These are phyloP conservation scores for Setomelanomma holmii DNA, from an alignment of 2,329 filamentous ascomycete genomes.

Conservation along the genomic window DNA sequence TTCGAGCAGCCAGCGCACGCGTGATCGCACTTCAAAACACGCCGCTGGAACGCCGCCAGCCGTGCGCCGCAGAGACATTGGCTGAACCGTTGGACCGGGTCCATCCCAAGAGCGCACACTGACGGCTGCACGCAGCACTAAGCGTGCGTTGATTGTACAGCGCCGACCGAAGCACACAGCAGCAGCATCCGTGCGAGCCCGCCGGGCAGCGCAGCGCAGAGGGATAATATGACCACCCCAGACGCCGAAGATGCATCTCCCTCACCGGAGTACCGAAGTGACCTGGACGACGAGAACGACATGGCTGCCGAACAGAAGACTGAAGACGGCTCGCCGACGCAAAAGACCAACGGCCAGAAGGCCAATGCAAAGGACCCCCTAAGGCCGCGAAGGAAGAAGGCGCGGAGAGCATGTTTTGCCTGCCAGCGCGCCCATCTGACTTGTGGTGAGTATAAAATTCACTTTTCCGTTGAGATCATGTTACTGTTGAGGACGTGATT, in stretches of 20 bases:
- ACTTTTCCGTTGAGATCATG: not conserved
- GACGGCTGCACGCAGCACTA: slow-evolving; percentile 49
- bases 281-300: slow-evolving; percentile 51
- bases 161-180: slow-evolving; percentile 40
- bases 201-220: slow-evolving; percentile 32
- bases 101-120: slow-evolving; percentile 41
- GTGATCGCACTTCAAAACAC: slow-evolving; percentile 51
- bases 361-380: slow-evolving; percentile 82
- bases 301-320: slow-evolving; percentile 55
- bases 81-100: slow-evolving; percentile 45
- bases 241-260: slow-evolving; percentile 56
- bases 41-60: slow-evolving; percentile 48
- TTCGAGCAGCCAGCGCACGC: slow-evolving; percentile 49
- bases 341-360: slow-evolving; percentile 45
- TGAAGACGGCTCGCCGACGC: slow-evolving; percentile 44
- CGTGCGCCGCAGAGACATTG: slow-evolving; percentile 44
- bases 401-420: slow-evolving; percentile 91
- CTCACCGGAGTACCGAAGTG: slow-evolving; percentile 55
- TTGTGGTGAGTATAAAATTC: slow-evolving; percentile 76
- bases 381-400: slow-evolving; percentile 92
- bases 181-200: slow-evolving; percentile 41
- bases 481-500: not conserved
- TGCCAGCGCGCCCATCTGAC: slow-evolving; percentile 97
- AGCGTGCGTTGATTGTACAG: slow-evolving; percentile 48
- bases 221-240: slow-evolving; percentile 57